Evolutionary conservation across 805 yeast species (phyloP).

Genomic region (Candida chilensis): DNA sequence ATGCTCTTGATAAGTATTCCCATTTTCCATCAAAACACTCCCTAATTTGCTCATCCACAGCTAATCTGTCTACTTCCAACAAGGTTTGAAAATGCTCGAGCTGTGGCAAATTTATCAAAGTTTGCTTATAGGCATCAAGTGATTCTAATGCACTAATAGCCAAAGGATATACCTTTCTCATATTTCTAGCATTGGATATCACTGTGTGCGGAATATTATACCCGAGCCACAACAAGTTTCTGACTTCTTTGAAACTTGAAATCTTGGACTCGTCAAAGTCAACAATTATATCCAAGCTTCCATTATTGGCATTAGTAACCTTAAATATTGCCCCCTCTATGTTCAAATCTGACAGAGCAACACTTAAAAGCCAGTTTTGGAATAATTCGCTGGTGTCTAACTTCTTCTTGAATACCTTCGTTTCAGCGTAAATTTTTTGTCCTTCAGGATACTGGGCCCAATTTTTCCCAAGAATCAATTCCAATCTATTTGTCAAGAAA

Average conservation of each 20-base stretch:
- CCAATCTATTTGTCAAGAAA: conserved; percentile 32
- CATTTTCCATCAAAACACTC: conserved; percentile 35
- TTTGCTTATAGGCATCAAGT: conserved; percentile 25
- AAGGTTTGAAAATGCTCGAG: conserved; percentile 33
- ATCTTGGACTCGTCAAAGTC: conserved; percentile 41
- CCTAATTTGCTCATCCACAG: conserved; percentile 20
- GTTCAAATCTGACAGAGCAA: conserved; percentile 6
- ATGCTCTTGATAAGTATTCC: conserved; percentile 40
- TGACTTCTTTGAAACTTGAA: conserved; percentile 42
- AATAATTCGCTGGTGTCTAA: conserved; percentile 32
- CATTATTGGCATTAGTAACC: conserved; percentile 12
- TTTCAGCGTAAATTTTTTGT: conserved; percentile 43
- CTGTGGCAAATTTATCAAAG: conserved; percentile 16
- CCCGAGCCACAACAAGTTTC: conserved; percentile 38
- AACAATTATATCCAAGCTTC: conserved; percentile 22
- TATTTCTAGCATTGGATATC: conserved; percentile 33
- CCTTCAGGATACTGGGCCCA: conserved; percentile 67
- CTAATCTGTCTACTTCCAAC: conserved; percentile 19
- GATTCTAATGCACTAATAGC: conserved; percentile 47
- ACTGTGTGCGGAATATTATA: conserved; percentile 50
- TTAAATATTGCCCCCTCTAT: conserved; percentile 27
- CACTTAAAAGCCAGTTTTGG: conserved; percentile 36
- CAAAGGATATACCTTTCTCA: conserved; percentile 46
- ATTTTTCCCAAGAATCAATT: conserved; percentile 44
- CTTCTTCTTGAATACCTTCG: conserved; percentile 31